Evolutionary conservation across 345 rosid genomes (phyloP).

Genomic region (Heritiera littoralis): DNA sequence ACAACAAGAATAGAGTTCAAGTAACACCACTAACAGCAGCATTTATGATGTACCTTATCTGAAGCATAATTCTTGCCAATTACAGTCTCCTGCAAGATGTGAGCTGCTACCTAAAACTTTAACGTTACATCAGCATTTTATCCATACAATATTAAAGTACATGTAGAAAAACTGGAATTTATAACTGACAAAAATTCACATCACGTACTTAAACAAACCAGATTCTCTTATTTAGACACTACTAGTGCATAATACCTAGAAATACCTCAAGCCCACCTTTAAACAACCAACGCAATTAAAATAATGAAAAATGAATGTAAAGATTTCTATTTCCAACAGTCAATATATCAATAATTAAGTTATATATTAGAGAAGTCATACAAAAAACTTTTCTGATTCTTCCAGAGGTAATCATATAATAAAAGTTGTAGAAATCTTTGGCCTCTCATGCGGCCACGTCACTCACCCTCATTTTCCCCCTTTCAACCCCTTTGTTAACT

Average conservation of each 20-base stretch:
- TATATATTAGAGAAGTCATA: too few relatives aligned
- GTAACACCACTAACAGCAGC: background rate
- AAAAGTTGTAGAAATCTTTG: too few relatives aligned
- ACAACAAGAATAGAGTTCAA: slow-evolving; percentile 1
- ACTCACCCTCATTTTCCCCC: too few relatives aligned
- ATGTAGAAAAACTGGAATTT: too few relatives aligned
- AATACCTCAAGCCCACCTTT: background rate
- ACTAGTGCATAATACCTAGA: background rate
- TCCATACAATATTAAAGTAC: background rate
- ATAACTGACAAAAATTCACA: too few relatives aligned
- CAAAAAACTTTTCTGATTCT: too few relatives aligned
- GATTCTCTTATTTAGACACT: background rate
- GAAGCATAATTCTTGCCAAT: slow-evolving; percentile 82
- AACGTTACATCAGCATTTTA: slow-evolving; percentile 27
- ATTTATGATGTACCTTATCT: slow-evolving; percentile 61
- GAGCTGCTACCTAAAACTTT: slow-evolving; percentile 79
- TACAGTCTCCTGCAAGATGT: slow-evolving; percentile 92
- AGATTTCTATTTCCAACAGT: too few relatives aligned
- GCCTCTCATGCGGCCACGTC: too few relatives aligned
- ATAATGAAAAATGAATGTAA: too few relatives aligned
- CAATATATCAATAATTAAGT: too few relatives aligned
- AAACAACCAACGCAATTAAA: background rate
- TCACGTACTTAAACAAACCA: background rate
- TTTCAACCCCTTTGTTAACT: too few relatives aligned
- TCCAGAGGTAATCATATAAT: too few relatives aligned